Conservation (phyloP, 2,329 filamentous ascomycete genomes). For the Falciphora oryzae region DNA sequence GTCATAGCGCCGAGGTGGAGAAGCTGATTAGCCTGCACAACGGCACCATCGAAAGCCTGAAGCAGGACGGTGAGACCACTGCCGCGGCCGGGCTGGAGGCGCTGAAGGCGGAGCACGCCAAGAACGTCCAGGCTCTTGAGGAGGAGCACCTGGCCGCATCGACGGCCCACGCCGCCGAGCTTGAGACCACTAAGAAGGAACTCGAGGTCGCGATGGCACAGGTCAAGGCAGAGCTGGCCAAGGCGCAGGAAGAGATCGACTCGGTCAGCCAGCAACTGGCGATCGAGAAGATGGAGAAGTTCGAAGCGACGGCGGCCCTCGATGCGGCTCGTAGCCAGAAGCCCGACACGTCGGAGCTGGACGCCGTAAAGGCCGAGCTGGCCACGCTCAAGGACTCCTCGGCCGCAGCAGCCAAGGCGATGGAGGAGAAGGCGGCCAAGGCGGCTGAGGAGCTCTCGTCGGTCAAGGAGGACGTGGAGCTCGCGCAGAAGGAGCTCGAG, state of each 20-base stretch:
- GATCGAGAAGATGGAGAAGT: conserved; percentile 54
- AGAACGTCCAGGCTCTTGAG: conserved; percentile 35
- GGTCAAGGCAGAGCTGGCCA: conserved; percentile 35
- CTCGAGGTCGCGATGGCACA: conserved; percentile 30
- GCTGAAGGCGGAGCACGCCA: conserved; percentile 26
- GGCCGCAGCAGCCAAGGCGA: conserved; percentile 24
- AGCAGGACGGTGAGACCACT: conserved; percentile 37
- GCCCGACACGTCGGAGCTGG: conserved; percentile 48
- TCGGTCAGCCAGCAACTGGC: conserved; percentile 49
- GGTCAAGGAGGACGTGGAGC: conserved; percentile 38
- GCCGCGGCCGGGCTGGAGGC: conserved; percentile 27
- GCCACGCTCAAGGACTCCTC: conserved; percentile 37
- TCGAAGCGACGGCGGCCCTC: conserved; percentile 53
- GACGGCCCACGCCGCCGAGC: conserved; percentile 33
- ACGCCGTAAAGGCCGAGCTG: conserved; percentile 46
- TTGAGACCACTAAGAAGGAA: conserved; percentile 29
- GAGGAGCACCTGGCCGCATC: conserved; percentile 28
- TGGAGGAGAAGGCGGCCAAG: conserved; percentile 31
- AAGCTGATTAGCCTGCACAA: conserved; percentile 37
- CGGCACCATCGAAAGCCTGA: conserved; percentile 39
- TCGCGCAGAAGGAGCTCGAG: conserved; percentile 48
- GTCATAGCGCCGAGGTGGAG: conserved; percentile 40
- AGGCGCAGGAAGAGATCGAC: conserved; percentile 41
- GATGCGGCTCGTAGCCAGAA: conserved; percentile 52
- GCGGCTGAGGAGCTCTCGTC: conserved; percentile 30